Base-by-base conservation (phyloP, 148 eudicot species). In the Cornus florida region DNA sequence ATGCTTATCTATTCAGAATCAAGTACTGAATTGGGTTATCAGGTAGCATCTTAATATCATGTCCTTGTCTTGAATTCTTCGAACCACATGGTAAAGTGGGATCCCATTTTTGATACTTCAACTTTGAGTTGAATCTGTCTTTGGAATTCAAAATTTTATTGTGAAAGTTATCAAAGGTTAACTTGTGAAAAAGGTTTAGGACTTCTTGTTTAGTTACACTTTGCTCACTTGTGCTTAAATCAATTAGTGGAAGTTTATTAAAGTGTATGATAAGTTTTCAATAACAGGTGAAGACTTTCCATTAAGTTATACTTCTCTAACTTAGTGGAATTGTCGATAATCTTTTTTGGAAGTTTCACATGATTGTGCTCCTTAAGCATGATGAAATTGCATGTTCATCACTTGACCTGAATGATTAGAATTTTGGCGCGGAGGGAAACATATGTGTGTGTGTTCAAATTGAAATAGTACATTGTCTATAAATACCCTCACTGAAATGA, bases 291-390 rank as follows among this genome's bases (percentile, higher is more conserved):
- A 9, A 11, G 38, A 7, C 46, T 39, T 62, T 19, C 17, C 7
- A 6, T 17, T 19, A 20, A 20, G 48, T 62, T 17, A 70, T 12
- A 38, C 24, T 70, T 20, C 43, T 41, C n/a, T 14, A 39, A 19
- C 28, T 41, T 62, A 62, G 39, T 19, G 73, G 28, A 38, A 38
- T 70, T 70, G 50, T 13, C 6, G 5, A 70, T n/a, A 39, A 19
- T 70, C 31, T 39, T 24, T 22, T 39, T 39, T 2, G 23, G 50
- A 41, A 70, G 73, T 70, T 19, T 20, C 24, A 38, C 9, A 9
- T 43, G 24, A 6, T 13, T 39, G 50, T 74, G 69, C 77, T 43
- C 33, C 41, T 32, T 73, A 74, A 59, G 43, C 64, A 57, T 75
- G 38, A 62, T 62, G 19, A 20, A n/a, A 43, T 20, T 0, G 66